Evolutionary conservation across 2,329 filamentous ascomycete genomes (phyloP), one percentile per base, ranked within the genome.

Genomic region (Colletotrichum tanaceti): DNA sequence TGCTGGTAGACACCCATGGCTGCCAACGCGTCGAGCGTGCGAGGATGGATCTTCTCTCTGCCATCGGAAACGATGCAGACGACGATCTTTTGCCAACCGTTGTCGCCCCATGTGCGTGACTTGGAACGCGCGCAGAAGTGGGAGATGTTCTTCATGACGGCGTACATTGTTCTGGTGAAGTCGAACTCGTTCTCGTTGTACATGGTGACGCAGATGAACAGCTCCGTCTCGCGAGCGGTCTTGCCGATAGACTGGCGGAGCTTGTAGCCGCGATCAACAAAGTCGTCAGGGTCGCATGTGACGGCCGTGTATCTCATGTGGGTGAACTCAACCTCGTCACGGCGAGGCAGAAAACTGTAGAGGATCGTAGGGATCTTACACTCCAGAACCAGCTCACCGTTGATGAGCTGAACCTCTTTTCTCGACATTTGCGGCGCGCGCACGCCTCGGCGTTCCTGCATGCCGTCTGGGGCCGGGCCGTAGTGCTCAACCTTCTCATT

Each of bases 301-400:
- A 97, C 96, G 11, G 96, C 96, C 0, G 95, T 98, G 79, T 99
- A 99, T 62, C 96, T 91, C 95, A 98, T 98, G 77, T 98, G 94
- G 0, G 96, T 99, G 79, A 99, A 99, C 77, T 99, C 96, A 71
- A 95, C 86, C 78, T 97, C 95, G 77, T 98, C 94, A 68, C 95
- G 89, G 18, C 95, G 89, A 0, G 97, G 97, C 70, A 99, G 83
- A 81, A 99, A 99, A 78, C 94, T 97, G 86, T 98, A 97, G 47
- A 99, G 85, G 73, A 98, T 99, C 0, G 96, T 99, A 0, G 97
- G 96, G 73, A 99, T 99, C 82, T 99, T 99, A 86, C 96, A 98
- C 82, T 99, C 96, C 54, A 99, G 86, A 67, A 99, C 95, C 61
- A 99, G 90, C 81, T 99, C 95, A 76, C 96, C 96, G 77, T 99